These are phyloP conservation scores for Zygosaccharomyces pseudobailii DNA, from an alignment of 1,139 yeast species.

Conservation along the genomic window DNA sequence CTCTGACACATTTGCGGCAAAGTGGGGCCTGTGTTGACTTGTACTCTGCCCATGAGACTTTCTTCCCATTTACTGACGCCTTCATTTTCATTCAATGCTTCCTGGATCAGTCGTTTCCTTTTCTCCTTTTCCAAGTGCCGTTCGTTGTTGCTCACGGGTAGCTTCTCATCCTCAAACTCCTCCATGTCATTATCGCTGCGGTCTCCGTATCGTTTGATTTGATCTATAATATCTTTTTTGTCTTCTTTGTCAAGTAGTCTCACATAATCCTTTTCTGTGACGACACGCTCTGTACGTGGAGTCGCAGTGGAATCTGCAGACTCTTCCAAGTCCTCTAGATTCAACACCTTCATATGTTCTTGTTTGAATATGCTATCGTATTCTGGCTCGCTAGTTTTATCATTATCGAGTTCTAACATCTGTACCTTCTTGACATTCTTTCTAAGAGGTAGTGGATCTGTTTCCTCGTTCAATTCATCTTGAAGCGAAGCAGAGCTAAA, in stretches of 20 bases:
- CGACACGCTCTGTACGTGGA: not conserved
- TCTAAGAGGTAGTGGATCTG: constrained; percentile 5
- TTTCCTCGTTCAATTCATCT: constrained; percentile 8
- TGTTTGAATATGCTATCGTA: constrained; percentile 4
- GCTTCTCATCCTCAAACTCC: constrained; percentile 19
- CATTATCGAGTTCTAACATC: not conserved
- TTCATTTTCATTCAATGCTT: constrained; percentile 12
- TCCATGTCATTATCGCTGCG: constrained; percentile 12
- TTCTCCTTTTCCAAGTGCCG: constrained; percentile 3
- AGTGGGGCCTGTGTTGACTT: not conserved
- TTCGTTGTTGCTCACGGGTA: constrained; percentile 19
- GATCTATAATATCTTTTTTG: constrained; percentile 20
- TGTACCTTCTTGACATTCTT: constrained; percentile 4
- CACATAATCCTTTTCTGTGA: constrained; percentile 20
- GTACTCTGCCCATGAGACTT: constrained; percentile 6
- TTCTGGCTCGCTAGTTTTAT: not conserved
- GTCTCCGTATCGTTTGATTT: constrained; percentile 18
- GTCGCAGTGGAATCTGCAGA: not conserved
- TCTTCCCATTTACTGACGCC: constrained; percentile 10
- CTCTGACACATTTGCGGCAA: constrained; percentile 6
- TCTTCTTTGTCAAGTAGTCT: constrained; percentile 24
- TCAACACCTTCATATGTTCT: constrained; percentile 5
- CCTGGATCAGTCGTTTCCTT: constrained; percentile 15
- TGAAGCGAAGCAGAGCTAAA: constrained; percentile 4
- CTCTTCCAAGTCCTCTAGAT: constrained; percentile 14